Conservation (phyloP, 306 rosid genomes). For the Abrus pulchellus region DNA sequence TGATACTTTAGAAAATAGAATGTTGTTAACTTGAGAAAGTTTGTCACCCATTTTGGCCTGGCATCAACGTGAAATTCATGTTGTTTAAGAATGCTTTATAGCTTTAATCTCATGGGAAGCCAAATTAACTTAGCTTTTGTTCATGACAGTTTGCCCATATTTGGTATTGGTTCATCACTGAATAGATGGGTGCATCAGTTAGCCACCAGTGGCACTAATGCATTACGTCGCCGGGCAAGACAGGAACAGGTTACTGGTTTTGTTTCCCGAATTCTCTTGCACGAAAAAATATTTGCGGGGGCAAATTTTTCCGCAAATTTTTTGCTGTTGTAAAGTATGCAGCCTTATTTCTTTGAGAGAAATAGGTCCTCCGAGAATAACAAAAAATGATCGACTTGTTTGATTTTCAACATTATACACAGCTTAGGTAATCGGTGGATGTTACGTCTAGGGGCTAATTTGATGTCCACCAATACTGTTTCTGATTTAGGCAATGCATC, state of each 20-base stretch:
- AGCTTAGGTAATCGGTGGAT: constrained; percentile 38
- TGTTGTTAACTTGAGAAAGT: constrained; percentile 33
- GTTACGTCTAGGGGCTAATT: constrained; percentile 27
- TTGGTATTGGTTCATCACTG: constrained; percentile 49
- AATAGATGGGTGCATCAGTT: constrained; percentile 49
- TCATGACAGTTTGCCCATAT: constrained; percentile 56
- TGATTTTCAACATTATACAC: constrained; percentile 22
- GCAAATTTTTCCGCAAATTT: constrained; percentile 50
- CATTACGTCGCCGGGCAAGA: constrained; percentile 47
- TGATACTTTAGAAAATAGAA: constrained; percentile 38
- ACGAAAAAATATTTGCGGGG: constrained; percentile 55
- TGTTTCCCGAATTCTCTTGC: constrained; percentile 51
- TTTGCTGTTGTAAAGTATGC: constrained; percentile 63
- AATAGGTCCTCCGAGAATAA: constrained; percentile 30
- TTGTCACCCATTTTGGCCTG: constrained; percentile 31
- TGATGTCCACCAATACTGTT: constrained; percentile 42
- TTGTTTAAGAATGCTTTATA: constrained; percentile 31
- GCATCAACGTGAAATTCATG: constrained; percentile 33
- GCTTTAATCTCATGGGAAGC: constrained; percentile 10
- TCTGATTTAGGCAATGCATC: constrained; percentile 42
- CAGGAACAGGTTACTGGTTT: constrained; percentile 49
- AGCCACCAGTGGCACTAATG: constrained; percentile 45
- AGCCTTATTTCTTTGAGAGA: constrained; percentile 38
- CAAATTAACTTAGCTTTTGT: constrained; percentile 30
- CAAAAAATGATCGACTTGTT: constrained; percentile 39